A percentile compares a stretch with the other conserved stretches of the same genome.
Conservation (phyloP, 1,139 yeast genomes). For the Geotrichum aggregatum region DNA sequence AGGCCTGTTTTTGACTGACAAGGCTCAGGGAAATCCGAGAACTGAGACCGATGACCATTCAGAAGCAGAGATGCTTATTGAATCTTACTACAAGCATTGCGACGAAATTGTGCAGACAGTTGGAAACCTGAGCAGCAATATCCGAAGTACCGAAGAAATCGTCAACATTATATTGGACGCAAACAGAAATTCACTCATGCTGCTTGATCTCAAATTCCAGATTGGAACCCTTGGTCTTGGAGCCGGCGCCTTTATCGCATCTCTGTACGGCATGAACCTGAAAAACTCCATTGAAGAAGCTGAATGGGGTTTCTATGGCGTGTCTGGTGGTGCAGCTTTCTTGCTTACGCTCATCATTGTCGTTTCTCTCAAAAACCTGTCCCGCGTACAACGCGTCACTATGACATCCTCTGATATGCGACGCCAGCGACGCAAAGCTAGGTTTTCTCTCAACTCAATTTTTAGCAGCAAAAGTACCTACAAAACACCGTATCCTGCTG, state of each 20-base stretch:
- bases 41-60: slow-evolving; percentile 46
- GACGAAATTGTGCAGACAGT: slow-evolving; percentile 96
- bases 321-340: slow-evolving; percentile 48
- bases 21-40: slow-evolving; percentile 36
- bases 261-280: slow-evolving; percentile 94
- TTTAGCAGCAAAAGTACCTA: background rate
- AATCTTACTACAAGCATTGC: slow-evolving; percentile 89
- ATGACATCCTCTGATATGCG: slow-evolving; percentile 46
- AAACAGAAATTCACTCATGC: slow-evolving; percentile 89
- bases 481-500: too few relatives aligned
- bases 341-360: slow-evolving; percentile 42
- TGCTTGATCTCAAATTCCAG: slow-evolving; percentile 80
- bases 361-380: slow-evolving; percentile 45
- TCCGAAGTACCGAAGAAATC: slow-evolving; percentile 91
- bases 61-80: slow-evolving; percentile 83
- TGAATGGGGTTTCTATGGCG: slow-evolving; percentile 58
- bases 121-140: slow-evolving; percentile 76
- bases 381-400: slow-evolving; percentile 59
- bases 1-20: slow-evolving; percentile 70
- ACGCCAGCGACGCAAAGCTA: background rate
- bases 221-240: slow-evolving; percentile 86
- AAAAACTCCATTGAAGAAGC: slow-evolving; percentile 87
- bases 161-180: slow-evolving; percentile 93
- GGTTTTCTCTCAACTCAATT: background rate
- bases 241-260: slow-evolving; percentile 77